Percentiles rank a stretch among this genome's conserved stretches.
phyloP scores from a whole-genome alignment of 495 filamentous ascomycete species.

The Xeromyces bisporus region DNA sequence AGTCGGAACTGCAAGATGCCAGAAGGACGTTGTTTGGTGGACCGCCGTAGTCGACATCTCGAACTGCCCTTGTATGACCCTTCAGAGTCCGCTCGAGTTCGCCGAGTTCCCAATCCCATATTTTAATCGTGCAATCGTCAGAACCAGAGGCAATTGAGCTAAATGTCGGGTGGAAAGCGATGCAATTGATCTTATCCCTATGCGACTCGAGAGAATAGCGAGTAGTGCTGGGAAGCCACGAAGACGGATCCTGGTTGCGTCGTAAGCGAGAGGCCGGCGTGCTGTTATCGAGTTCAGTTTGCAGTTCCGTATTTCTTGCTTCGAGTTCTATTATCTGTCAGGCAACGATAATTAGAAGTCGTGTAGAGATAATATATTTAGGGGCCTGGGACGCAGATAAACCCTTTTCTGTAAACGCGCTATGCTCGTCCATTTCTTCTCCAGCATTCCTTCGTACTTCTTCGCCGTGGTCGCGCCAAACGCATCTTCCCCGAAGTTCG shows the following conservation, averaged over 20 bases:
- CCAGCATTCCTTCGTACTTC: slow-evolving; percentile 77
- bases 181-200: slow-evolving; percentile 61
- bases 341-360: slow-evolving; percentile 4
- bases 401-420: slow-evolving; percentile 87
- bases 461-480: slow-evolving; percentile 65
- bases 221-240: slow-evolving; percentile 71
- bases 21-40: slow-evolving; percentile 72
- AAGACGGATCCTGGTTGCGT: slow-evolving; percentile 66
- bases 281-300: slow-evolving; percentile 66
- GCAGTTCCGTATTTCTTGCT: slow-evolving; percentile 47
- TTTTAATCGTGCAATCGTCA: slow-evolving; percentile 86
- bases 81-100: slow-evolving; percentile 86
- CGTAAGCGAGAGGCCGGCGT: slow-evolving; percentile 70
- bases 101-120: slow-evolving; percentile 96
- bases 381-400: slow-evolving; percentile 4
- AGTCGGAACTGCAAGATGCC: slow-evolving; percentile 76
- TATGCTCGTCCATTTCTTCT: slow-evolving; percentile 94
- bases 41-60: slow-evolving; percentile 85
- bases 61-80: slow-evolving; percentile 77
- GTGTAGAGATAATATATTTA: slow-evolving; percentile 1
- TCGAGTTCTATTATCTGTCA: slow-evolving; percentile 88
- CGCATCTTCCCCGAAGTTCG: slow-evolving; percentile 43
- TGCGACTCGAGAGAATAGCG: slow-evolving; percentile 77
- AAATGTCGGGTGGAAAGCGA: slow-evolving; percentile 91
- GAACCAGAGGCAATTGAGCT: slow-evolving; percentile 84